Evolutionary conservation across 176 grass and related monocot genomes (phyloP).

Genomic region (Panicum miliaceum): DNA sequence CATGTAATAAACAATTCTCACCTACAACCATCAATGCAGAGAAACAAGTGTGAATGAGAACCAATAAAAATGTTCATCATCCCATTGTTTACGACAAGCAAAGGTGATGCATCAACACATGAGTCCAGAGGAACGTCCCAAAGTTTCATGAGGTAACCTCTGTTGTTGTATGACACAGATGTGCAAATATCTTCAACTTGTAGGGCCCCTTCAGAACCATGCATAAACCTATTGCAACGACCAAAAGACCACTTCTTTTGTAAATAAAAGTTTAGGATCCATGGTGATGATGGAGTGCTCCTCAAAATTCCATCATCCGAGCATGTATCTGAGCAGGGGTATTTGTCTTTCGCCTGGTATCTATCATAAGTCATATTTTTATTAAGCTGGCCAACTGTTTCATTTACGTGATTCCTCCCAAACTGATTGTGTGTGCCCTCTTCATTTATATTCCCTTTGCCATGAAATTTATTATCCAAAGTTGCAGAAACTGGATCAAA

Average conservation of each 20-base stretch:
- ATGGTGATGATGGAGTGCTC: constrained; percentile 41
- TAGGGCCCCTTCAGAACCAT: constrained; percentile 41
- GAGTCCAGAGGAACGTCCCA: constrained; percentile 77
- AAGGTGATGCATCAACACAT: constrained; percentile 98
- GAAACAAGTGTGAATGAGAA: constrained; percentile 82
- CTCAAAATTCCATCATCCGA: constrained; percentile 40
- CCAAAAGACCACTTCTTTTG: constrained; percentile 60
- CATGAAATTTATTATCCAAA: constrained; percentile 15
- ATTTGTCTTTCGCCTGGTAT: constrained; percentile 18
- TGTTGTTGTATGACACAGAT: constrained; percentile 46
- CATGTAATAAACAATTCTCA: constrained; percentile 33
- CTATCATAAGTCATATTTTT: constrained; percentile 24
- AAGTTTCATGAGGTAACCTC: constrained; percentile 51
- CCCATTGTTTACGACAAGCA: constrained; percentile 74
- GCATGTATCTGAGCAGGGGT: constrained; percentile 5
- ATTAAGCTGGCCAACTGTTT: not conserved
- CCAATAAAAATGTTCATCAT: constrained; percentile 78
- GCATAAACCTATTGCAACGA: constrained; percentile 66
- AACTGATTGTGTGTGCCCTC: constrained; percentile 36
- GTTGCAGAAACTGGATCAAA: constrained; percentile 4
- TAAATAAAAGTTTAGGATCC: constrained; percentile 55
- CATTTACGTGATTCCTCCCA: constrained; percentile 24
- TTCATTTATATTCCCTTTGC: constrained; percentile 16
- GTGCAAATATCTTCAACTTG: constrained; percentile 48
- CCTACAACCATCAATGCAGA: constrained; percentile 78